Conservation (phyloP, 257 asterid species). For the Rhazya stricta region DNA sequence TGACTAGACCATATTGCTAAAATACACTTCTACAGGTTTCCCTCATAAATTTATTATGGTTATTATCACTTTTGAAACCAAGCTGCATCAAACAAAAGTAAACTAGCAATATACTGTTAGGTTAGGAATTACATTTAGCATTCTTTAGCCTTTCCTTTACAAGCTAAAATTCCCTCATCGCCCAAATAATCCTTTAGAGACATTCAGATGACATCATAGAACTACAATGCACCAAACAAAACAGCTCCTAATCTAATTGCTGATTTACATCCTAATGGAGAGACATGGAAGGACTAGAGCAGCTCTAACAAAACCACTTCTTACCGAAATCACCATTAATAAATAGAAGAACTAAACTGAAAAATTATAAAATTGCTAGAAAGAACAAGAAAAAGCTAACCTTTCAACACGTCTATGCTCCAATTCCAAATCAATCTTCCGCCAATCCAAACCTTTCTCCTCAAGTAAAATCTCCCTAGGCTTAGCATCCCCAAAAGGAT, state of each 20-base stretch:
- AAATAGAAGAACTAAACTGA: conserved; percentile 3
- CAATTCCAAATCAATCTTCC: conserved; percentile 80
- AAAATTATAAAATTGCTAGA: background rate
- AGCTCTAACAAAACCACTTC: background rate
- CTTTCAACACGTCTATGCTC: conserved; percentile 78
- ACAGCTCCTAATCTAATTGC: background rate
- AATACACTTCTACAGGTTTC: background rate
- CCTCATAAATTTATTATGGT: background rate
- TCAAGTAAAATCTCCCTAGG: conserved; percentile 94
- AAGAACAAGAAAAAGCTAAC: conserved; percentile 29
- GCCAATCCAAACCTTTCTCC: conserved; percentile 96
- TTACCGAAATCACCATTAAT: background rate
- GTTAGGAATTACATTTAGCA: background rate
- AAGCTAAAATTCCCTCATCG: background rate
- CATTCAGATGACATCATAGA: background rate
- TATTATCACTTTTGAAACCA: background rate
- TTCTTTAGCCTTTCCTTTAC: no score
- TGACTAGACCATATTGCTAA: background rate
- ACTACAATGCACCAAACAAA: background rate
- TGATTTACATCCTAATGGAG: background rate
- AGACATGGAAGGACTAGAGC: background rate
- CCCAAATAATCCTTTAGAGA: background rate
- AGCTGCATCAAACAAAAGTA: background rate
- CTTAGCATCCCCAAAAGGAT: conserved; percentile 94
- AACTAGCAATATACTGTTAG: background rate